Percentiles rank a stretch among this genome's conserved stretches.
These are phyloP conservation scores for Albugo candida DNA, from an alignment of 352 stramenopile species.

Conservation along the genomic window DNA sequence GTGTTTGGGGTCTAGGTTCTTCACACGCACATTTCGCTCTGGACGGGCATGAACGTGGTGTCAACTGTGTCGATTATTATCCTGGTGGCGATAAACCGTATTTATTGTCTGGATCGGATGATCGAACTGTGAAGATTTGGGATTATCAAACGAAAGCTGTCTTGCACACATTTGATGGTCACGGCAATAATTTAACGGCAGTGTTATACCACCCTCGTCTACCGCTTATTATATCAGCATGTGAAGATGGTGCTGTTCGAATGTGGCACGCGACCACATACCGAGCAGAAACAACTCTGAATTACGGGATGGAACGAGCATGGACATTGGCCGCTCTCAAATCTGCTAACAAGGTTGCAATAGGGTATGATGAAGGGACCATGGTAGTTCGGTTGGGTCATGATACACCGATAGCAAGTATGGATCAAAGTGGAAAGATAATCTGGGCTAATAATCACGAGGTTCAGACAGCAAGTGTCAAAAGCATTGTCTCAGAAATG, in stretches of 20 bases:
- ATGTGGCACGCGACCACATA: conserved; percentile 91
- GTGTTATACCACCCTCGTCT: conserved; percentile 98
- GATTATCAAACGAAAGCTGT: conserved; percentile 99
- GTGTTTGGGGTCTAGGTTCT: conserved; percentile 86
- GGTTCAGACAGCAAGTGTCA: conserved; percentile 88
- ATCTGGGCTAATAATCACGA: conserved; percentile 98
- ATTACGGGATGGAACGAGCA: conserved; percentile 98
- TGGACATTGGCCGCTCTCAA: conserved; percentile 85
- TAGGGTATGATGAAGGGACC: conserved; percentile 88
- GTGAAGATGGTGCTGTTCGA: conserved; percentile 91
- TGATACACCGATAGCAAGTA: conserved; percentile 94
- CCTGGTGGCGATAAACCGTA: conserved; percentile 97
- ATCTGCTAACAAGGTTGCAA: conserved; percentile 82
- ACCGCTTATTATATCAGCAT: conserved; percentile 94
- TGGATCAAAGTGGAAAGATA: conserved; percentile 94
- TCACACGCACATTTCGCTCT: conserved; percentile 85
- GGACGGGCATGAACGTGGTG: conserved; percentile 88
- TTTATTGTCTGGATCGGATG: conserved; percentile 90
- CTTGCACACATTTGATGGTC: conserved; percentile 95
- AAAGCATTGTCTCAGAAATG: conserved; percentile 66
- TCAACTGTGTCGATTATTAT: conserved; percentile 99
- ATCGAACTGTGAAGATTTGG: conserved; percentile 98
- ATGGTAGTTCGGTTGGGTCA: conserved; percentile 95
- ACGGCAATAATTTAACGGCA: conserved; percentile 96
- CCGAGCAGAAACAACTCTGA: conserved; percentile 95